These are phyloP conservation scores for Fusarium heterosporum DNA, from an alignment of 2,329 filamentous ascomycete species.

Conservation along the genomic window DNA sequence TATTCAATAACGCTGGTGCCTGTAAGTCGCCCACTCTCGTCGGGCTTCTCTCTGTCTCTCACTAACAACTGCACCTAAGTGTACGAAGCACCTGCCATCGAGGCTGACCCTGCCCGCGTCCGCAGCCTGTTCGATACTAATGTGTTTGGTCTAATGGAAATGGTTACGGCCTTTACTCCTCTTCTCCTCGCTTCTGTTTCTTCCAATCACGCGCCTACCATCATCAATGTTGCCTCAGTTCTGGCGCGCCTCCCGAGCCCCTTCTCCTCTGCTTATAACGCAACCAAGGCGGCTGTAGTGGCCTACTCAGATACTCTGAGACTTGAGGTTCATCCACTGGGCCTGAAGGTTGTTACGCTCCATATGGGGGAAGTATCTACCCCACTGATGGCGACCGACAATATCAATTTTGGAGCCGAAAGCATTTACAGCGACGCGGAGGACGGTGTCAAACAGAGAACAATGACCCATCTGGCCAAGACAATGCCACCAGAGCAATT, in stretches of 20 bases:
- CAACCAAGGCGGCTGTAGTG: slow-evolving; percentile 16
- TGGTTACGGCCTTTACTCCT: slow-evolving; percentile 13
- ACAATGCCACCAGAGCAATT: slow-evolving; percentile 9
- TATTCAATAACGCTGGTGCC: slow-evolving; percentile 21
- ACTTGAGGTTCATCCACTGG: slow-evolving; percentile 4
- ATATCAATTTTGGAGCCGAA: slow-evolving; percentile 10
- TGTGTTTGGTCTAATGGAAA: slow-evolving; percentile 18
- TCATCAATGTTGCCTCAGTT: slow-evolving; percentile 15
- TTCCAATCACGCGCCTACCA: not conserved
- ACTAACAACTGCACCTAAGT: slow-evolving; percentile 1
- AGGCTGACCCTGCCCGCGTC: slow-evolving; percentile 11
- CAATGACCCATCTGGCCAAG: not conserved
- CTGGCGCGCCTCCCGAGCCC: slow-evolving; percentile 2
- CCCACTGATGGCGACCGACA: not conserved
- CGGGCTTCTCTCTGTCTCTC: not conserved
- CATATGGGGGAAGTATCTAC: slow-evolving; percentile 28
- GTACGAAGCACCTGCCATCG: slow-evolving; percentile 23
- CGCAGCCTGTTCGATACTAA: slow-evolving; percentile 11
- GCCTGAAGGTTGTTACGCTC: slow-evolving; percentile 1
- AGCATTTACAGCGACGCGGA: slow-evolving; percentile 1
- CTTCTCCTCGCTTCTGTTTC: not conserved
- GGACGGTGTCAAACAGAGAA: slow-evolving; percentile 4
- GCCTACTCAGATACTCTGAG: slow-evolving; percentile 26
- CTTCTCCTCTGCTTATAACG: slow-evolving; percentile 20
- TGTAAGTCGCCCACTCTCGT: not conserved